A percentile compares a stretch with the other conserved stretches of the same genome.
These are phyloP conservation scores for Bipolaris zeicola DNA, from an alignment of 2,329 filamentous ascomycete species.

Conservation along the genomic window DNA sequence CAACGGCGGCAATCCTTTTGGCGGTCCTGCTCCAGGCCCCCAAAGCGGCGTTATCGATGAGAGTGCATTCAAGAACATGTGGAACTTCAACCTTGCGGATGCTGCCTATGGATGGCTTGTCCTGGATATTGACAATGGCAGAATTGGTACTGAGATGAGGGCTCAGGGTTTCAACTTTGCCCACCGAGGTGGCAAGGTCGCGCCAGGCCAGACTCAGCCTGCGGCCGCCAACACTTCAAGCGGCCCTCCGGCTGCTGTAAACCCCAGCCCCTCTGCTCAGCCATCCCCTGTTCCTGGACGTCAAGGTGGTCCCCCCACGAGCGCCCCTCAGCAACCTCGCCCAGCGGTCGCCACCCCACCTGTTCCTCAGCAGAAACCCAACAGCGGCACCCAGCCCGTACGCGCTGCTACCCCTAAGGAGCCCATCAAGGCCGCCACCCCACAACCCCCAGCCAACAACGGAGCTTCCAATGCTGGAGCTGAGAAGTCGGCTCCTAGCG, in stretches of 20 bases:
- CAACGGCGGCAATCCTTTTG: conserved; percentile 95
- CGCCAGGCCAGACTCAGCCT: conserved; percentile 47
- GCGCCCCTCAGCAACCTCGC: conserved; percentile 43
- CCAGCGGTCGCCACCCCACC: conserved; percentile 43
- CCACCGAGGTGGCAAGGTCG: conserved; percentile 81
- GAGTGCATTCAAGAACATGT: conserved; percentile 99
- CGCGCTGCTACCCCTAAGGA: conserved; percentile 51
- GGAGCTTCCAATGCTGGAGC: conserved; percentile 43
- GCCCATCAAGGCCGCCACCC: conserved; percentile 56
- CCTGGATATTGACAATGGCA: conserved; percentile 90
- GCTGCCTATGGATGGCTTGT: conserved; percentile 97
- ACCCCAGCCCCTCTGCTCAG: conserved; percentile 47
- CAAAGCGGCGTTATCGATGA: conserved; percentile 91
- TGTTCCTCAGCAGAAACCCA: conserved; percentile 49
- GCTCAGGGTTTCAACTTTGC: conserved; percentile 99
- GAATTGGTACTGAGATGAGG: conserved; percentile 97
- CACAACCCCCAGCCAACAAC: conserved; percentile 50
- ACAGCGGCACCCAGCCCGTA: conserved; percentile 46
- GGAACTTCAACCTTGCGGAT: conserved; percentile 99
- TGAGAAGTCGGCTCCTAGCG: conserved; percentile 50
- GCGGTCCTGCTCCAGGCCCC: conserved; percentile 76
- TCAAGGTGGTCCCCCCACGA: conserved; percentile 37
- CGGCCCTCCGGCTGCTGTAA: conserved; percentile 45
- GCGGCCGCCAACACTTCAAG: conserved; percentile 44
- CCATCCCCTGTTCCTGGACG: conserved; percentile 44